Conservation (phyloP, 305 asterid species). For the Fraxinus baroniana region DNA sequence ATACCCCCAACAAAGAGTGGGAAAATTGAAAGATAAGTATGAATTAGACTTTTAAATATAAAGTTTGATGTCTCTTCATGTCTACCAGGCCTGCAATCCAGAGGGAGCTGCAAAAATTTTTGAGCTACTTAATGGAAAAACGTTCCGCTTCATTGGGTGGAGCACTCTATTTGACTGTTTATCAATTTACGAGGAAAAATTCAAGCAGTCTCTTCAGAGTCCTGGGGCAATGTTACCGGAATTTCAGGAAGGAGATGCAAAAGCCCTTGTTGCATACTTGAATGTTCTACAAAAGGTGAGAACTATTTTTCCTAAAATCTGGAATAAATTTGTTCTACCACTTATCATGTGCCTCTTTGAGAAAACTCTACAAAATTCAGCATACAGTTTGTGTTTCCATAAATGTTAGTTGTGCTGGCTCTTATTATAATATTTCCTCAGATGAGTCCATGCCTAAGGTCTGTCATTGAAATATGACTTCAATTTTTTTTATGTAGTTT, state of each 20-base stretch:
- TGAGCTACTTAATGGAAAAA: conserved; percentile 88
- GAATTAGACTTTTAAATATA: conserved; percentile 6
- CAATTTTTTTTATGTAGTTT: background rate
- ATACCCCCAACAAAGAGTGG: background rate
- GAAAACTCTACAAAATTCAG: background rate
- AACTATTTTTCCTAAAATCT: background rate
- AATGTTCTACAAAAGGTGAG: conserved; percentile 77
- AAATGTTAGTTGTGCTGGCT: too few relatives aligned
- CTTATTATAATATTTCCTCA: too few relatives aligned
- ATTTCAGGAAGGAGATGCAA: conserved; percentile 96
- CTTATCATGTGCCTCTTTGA: background rate
- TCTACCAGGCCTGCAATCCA: conserved; percentile 68
- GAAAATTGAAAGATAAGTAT: background rate
- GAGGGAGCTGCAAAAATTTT: conserved; percentile 93
- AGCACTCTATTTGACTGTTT: conserved; percentile 82
- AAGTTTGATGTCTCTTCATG: conserved; percentile 31
- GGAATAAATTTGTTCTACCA: background rate
- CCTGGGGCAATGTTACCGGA: conserved; percentile 78
- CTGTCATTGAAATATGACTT: background rate
- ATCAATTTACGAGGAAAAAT: conserved; percentile 84
- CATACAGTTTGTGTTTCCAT: background rate
- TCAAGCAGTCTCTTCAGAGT: conserved; percentile 76
- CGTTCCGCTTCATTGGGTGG: conserved; percentile 90
- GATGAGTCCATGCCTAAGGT: too few relatives aligned
- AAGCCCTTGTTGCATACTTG: conserved; percentile 93